Evolutionary conservation across 352 stramenopile species (phyloP).

Genomic region (Pythium dissotocum): DNA sequence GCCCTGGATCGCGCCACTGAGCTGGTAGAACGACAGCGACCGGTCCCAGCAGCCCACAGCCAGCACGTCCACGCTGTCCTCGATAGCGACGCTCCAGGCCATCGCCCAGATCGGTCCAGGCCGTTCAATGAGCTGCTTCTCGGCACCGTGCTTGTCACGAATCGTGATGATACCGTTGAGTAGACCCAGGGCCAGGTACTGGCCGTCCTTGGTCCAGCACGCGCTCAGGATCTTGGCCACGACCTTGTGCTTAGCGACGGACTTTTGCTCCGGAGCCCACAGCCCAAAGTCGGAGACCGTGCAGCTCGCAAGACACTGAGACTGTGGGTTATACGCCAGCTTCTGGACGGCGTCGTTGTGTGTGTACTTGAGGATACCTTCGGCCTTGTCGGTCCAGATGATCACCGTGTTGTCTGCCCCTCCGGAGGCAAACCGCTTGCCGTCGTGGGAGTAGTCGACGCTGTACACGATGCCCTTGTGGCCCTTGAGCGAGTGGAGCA

Average conservation of each 20-base stretch:
- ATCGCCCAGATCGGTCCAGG: constrained; percentile 86
- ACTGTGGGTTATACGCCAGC: constrained; percentile 92
- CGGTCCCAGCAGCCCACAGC: constrained; percentile 94
- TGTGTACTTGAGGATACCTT: constrained; percentile 96
- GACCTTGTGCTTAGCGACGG: constrained; percentile 94
- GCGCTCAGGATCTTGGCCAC: constrained; percentile 92
- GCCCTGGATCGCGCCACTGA: constrained; percentile 79
- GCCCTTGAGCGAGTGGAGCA: constrained; percentile 91
- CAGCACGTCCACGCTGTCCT: constrained; percentile 86
- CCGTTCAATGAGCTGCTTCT: constrained; percentile 91
- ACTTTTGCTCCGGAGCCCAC: constrained; percentile 93
- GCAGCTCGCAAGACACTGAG: constrained; percentile 91
- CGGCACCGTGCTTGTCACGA: constrained; percentile 88
- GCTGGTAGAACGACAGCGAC: constrained; percentile 91
- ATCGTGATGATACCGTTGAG: constrained; percentile 92
- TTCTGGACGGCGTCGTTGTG: constrained; percentile 94
- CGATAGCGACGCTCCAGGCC: constrained; percentile 76
- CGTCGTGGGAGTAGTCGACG: constrained; percentile 90
- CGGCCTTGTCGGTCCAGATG: constrained; percentile 94
- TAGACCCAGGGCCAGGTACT: constrained; percentile 90
- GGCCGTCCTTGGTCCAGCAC: constrained; percentile 91
- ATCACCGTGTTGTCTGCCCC: constrained; percentile 96
- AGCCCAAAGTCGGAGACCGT: constrained; percentile 94
- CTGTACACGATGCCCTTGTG: constrained; percentile 92
- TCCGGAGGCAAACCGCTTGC: constrained; percentile 91